Conservation (phyloP, 305 asterid genomes). For the Fraxinus latifolia region DNA sequence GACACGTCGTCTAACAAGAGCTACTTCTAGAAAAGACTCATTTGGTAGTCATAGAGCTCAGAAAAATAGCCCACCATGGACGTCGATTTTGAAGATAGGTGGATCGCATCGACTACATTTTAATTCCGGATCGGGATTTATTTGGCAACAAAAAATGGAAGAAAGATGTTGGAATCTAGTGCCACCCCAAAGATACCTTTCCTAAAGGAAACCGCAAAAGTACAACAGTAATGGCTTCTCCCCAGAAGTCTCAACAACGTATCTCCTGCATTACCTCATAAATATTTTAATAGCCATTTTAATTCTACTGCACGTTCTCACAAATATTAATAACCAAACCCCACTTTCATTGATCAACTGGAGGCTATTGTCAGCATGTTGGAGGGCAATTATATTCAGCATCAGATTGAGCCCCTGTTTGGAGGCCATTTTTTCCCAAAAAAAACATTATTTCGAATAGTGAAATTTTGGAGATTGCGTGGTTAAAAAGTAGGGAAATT, state of each 20-base stretch:
- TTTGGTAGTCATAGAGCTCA: not conserved
- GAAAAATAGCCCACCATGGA: not conserved
- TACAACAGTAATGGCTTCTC: constrained; percentile 20
- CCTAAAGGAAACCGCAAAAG: constrained; percentile 21
- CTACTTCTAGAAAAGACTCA: not conserved
- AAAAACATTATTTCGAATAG: too few relatives aligned
- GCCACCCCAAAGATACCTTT: constrained; percentile 30
- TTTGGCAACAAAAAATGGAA: not conserved
- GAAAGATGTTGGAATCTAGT: not conserved
- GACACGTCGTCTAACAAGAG: not conserved
- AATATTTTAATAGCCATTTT: not conserved
- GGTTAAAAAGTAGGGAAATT: too few relatives aligned
- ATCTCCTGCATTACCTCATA: constrained; percentile 17
- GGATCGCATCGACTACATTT: not conserved
- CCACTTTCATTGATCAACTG: not conserved
- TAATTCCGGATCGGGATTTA: not conserved
- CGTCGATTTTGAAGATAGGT: not conserved
- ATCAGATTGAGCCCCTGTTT: constrained; percentile 18
- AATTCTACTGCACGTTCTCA: not conserved
- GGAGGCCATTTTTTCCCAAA: not conserved
- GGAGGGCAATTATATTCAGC: constrained; percentile 21
- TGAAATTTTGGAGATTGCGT: too few relatives aligned
- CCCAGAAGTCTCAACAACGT: constrained; percentile 33
- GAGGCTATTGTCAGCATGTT: not conserved
- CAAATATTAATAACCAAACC: not conserved